Conservation (phyloP, 768 basidiomycete genomes). For the Crepidotus variabilis region DNA sequence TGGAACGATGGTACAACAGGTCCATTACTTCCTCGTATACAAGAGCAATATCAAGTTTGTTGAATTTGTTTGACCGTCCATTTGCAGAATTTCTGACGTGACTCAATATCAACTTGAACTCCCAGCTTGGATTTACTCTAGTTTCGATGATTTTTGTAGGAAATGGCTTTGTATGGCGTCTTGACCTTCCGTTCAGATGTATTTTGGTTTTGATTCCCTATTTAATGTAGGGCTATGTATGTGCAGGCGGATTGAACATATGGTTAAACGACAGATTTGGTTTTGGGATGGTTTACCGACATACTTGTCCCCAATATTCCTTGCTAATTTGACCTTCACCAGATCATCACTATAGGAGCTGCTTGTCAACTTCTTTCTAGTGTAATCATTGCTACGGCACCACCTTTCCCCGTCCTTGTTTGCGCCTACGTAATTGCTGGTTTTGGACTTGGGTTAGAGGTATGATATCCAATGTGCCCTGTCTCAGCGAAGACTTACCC, state of each 20-base stretch:
- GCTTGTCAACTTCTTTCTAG: slow-evolving; percentile 49
- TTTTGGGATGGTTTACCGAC: slow-evolving; percentile 34
- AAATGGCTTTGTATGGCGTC: slow-evolving; percentile 14
- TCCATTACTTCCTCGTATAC: slow-evolving; percentile 71
- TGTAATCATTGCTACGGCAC: slow-evolving; percentile 45
- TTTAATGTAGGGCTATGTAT: slow-evolving; percentile 32
- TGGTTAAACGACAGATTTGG: slow-evolving; percentile 33
- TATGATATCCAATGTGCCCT: slow-evolving; percentile 17
- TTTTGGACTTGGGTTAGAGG: slow-evolving; percentile 42
- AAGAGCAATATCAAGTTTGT: slow-evolving; percentile 47
- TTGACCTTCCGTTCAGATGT: not conserved
- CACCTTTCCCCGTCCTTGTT: slow-evolving; percentile 61
- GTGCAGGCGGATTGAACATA: slow-evolving; percentile 35
- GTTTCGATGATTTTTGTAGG: slow-evolving; percentile 21
- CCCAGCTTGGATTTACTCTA: slow-evolving; percentile 18
- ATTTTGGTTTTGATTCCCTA: not conserved
- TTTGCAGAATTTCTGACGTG: not conserved
- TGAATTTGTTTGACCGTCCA: not conserved
- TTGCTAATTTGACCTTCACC: not conserved
- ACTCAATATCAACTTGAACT: no score
- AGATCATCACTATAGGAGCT: slow-evolving; percentile 34
- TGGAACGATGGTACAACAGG: slow-evolving; percentile 80
- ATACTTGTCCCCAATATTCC: not conserved
- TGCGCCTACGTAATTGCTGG: slow-evolving; percentile 41
- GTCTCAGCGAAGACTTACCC: not conserved